Conservation (phyloP, 345 rosid genomes). For the Chamaenerion angustifolium region DNA sequence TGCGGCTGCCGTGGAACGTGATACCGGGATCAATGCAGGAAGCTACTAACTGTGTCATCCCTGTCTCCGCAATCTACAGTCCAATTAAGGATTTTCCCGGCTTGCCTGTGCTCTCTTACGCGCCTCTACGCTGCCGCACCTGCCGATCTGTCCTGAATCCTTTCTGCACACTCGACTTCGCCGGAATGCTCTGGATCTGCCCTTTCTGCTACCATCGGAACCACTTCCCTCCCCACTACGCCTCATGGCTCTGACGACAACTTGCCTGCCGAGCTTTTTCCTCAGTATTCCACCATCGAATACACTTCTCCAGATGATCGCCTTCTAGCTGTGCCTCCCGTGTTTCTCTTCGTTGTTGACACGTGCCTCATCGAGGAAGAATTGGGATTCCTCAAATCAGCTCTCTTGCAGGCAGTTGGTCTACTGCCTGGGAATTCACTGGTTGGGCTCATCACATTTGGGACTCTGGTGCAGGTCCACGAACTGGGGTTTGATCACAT, state of each 20-base stretch:
- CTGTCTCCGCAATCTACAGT: constrained; percentile 74
- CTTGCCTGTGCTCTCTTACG: constrained; percentile 54
- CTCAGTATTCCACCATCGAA: constrained; percentile 76
- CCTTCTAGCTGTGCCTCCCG: constrained; percentile 35
- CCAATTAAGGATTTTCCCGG: constrained; percentile 53
- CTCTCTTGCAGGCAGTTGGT: constrained; percentile 67
- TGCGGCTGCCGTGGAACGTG: constrained; percentile 72
- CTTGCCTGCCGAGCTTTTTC: constrained; percentile 90
- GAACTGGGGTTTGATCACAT: constrained; percentile 71
- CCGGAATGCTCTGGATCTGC: constrained; percentile 82
- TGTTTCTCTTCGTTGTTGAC: constrained; percentile 70
- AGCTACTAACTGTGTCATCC: constrained; percentile 53
- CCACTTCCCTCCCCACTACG: constrained; percentile 64
- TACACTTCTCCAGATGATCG: constrained; percentile 38
- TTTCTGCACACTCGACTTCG: constrained; percentile 63
- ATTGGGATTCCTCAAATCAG: constrained; percentile 57
- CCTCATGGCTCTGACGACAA: constrained; percentile 59
- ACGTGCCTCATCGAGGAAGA: constrained; percentile 84
- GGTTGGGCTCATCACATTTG: constrained; percentile 78
- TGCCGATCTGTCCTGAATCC: constrained; percentile 88
- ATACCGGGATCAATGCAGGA: constrained; percentile 64
- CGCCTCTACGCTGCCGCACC: constrained; percentile 85
- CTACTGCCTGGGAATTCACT: constrained; percentile 60
- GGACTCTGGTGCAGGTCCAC: constrained; percentile 63
- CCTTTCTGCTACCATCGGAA: constrained; percentile 88